A percentile compares a stretch with the other conserved stretches of the same genome.
Conservation (phyloP, 2,329 filamentous ascomycete species). For the Fonsecaea erecta region DNA sequence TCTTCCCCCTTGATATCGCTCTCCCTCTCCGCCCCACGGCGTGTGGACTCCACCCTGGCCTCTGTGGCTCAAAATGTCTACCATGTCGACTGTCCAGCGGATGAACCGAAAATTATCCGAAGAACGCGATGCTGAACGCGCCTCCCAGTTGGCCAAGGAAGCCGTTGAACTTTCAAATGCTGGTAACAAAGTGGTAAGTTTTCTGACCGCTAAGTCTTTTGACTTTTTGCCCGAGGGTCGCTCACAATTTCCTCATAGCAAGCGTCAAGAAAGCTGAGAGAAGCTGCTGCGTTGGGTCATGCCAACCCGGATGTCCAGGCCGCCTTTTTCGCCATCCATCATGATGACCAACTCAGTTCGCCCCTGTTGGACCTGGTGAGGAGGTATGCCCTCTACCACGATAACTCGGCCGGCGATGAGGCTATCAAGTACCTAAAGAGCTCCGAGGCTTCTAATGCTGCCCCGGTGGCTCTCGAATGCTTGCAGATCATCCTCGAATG, state of each 20-base stretch:
- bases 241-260: slow-evolving; percentile 43
- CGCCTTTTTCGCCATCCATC: slow-evolving; percentile 53
- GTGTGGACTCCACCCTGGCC: neutral
- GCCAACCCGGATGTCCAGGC: slow-evolving; percentile 52
- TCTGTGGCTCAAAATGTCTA: slow-evolving; percentile 28
- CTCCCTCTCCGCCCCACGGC: neutral
- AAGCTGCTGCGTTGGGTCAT: slow-evolving; percentile 54
- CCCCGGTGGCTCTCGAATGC: slow-evolving; percentile 48
- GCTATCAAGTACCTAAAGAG: slow-evolving; percentile 50
- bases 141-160: slow-evolving; percentile 52
- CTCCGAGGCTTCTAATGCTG: slow-evolving; percentile 50
- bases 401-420: slow-evolving; percentile 52
- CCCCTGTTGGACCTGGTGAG: slow-evolving; percentile 52
- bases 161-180: slow-evolving; percentile 53
- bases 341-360: slow-evolving; percentile 36
- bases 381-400: slow-evolving; percentile 48
- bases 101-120: slow-evolving; percentile 43
- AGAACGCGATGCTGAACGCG: slow-evolving; percentile 54
- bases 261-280: slow-evolving; percentile 54
- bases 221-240: no score
- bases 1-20: neutral
- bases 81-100: slow-evolving; percentile 31
- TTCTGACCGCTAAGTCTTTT: neutral
- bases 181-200: slow-evolving; percentile 52
- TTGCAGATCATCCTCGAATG: slow-evolving; percentile 50